phyloP scores from a whole-genome alignment of 768 basidiomycete genomes.

The Hygrophorus pudorinus region DNA sequence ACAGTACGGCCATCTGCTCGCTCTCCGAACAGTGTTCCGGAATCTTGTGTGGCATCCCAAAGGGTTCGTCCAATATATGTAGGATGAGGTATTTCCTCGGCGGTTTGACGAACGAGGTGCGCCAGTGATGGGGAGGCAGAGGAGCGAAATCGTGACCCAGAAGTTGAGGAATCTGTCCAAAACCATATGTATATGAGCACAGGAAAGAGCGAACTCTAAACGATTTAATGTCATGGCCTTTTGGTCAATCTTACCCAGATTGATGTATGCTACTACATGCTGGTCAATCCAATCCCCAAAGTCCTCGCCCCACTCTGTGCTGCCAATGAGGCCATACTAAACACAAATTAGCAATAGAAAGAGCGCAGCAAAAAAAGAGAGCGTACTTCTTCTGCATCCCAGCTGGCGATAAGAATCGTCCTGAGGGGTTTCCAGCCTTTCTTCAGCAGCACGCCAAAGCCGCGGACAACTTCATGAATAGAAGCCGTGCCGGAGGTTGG shows the following conservation, averaged over 20 bases:
- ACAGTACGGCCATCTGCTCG: not conserved
- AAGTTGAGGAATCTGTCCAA: conserved; percentile 45
- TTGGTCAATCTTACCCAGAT: conserved; percentile 33
- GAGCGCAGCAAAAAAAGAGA: conserved; percentile 2
- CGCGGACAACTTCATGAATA: conserved; percentile 67
- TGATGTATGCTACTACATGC: conserved; percentile 80
- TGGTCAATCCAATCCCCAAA: conserved; percentile 72
- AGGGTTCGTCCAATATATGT: conserved; percentile 52
- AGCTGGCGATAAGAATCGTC: conserved; percentile 61
- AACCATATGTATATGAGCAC: conserved; percentile 3
- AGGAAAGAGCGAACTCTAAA: conserved; percentile 8
- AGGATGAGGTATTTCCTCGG: conserved; percentile 67
- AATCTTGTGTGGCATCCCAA: conserved; percentile 68
- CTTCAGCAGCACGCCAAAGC: conserved; percentile 58
- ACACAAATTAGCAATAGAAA: conserved; percentile 7
- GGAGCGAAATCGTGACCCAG: conserved; percentile 48
- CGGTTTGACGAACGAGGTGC: conserved; percentile 57
- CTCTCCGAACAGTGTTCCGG: conserved; percentile 33
- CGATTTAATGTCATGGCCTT: no score
- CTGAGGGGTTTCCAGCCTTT: conserved; percentile 79
- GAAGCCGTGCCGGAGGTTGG: conserved; percentile 75
- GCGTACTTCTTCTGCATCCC: conserved; percentile 58
- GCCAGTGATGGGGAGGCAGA: conserved; percentile 75
- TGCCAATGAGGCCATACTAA: conserved; percentile 64
- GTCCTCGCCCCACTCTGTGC: conserved; percentile 92